Conservation (phyloP, 495 filamentous ascomycete species). For the Geoglossum glabrum region DNA sequence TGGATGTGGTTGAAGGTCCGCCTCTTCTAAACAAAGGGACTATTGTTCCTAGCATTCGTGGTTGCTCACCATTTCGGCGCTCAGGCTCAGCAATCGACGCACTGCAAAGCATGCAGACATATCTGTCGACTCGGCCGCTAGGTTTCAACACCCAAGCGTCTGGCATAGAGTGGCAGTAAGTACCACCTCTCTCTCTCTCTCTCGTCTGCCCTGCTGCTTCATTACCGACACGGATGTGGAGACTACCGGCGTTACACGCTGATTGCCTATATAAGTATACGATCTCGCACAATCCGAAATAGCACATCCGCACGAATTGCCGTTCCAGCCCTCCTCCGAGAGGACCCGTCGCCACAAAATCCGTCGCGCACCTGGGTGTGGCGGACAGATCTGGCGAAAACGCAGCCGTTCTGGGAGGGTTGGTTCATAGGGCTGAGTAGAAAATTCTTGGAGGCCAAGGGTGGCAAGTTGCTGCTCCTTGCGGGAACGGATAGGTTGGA, state of each 20-base stretch:
- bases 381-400: constrained; percentile 66
- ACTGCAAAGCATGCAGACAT: constrained; percentile 83
- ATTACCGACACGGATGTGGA: too few relatives aligned
- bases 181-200: constrained; percentile 5
- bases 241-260: neutral
- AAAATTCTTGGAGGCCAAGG: constrained; percentile 69
- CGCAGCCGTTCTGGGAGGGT: constrained; percentile 80
- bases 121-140: constrained; percentile 64
- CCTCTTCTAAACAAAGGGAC: neutral
- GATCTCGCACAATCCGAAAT: constrained; percentile 77
- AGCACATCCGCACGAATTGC: constrained; percentile 57
- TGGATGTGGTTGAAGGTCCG: constrained; percentile 86
- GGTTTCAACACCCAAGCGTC: constrained; percentile 53
- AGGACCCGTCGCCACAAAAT: constrained; percentile 22
- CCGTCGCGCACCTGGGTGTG: constrained; percentile 46
- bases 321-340: constrained; percentile 61
- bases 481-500: constrained; percentile 90
- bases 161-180: constrained; percentile 84
- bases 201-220: neutral
- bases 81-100: constrained; percentile 64
- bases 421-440: constrained; percentile 80
- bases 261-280: constrained; percentile 24
- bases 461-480: constrained; percentile 77
- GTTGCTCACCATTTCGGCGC: neutral
- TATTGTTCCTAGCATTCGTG: neutral